Base-by-base conservation (phyloP, 2,329 filamentous ascomycete species). In the Hypoxylon sp. region DNA sequence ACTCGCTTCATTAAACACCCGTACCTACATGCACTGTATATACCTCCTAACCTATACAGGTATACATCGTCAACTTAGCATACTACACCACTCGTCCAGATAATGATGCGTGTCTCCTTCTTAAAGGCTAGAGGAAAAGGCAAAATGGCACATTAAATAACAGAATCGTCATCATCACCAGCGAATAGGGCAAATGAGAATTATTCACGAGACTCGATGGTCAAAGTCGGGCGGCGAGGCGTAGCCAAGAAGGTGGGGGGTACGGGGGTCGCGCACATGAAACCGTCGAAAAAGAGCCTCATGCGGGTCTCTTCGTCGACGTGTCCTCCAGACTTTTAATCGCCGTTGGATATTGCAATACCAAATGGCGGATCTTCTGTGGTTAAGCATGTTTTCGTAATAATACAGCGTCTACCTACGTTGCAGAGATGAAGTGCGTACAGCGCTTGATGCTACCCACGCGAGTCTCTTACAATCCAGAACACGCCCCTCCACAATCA, bases 271-370 rank as follows among this genome's bases (percentile, higher is more conserved):
- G 44, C 40, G n/a, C 35, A 44, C 35, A 42, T 53, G 53, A 17
- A 59, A 70, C 40, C 25, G 20, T 54, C 53, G 5, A 44, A 65
- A 46, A 61, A 68, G 69, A 71, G 69, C 66, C 69, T 69, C 69
- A 71, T 66, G 55, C 66, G 59, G 55, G 60, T 61, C 65, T 54
- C 37, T 48, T 13, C 46, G 37, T 64, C 51, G 48, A 68, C 61
- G 57, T 66, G 60, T 59, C 60, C 53, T 42, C 30, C 55, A 40
- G 14, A 35, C 44, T 33, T 50, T 10, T 22, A 46, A 14, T 25
- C 25, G 20, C 33, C 33, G 61, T 64, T 67, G 64, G 64, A 61
- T 64, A 59, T 62, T n/a, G 40, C 42, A 49, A 44, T 48, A 60
- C 64, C 60, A 70, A 64, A 64, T 64, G 64, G 61, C 68, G 62